Evolutionary conservation across 306 rosid species (phyloP).

Genomic region (Inga leiocalycina): DNA sequence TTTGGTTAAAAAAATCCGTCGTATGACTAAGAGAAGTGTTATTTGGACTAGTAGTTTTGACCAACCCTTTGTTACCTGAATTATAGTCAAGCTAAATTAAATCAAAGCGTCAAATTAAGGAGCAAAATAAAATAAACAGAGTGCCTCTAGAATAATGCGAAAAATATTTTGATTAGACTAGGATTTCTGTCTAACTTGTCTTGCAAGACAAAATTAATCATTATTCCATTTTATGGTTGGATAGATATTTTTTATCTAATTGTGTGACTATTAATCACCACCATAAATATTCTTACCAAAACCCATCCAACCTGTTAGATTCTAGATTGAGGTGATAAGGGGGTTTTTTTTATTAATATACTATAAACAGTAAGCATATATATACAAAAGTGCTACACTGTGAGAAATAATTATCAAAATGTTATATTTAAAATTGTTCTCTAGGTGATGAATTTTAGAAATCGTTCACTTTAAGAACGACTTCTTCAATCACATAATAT

Average conservation of each 20-base stretch:
- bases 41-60: background rate
- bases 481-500: no score
- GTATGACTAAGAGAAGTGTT: background rate
- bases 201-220: background rate
- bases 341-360: background rate
- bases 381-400: no score
- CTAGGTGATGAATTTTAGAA: no score
- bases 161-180: background rate
- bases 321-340: background rate
- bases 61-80: background rate
- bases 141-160: background rate
- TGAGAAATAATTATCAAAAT: no score
- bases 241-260: background rate
- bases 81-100: background rate
- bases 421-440: no score
- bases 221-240: background rate
- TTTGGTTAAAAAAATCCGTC: background rate
- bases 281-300: background rate
- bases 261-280: background rate
- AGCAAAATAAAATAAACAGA: background rate
- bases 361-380: no score
- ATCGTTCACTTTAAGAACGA: no score
- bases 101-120: background rate
- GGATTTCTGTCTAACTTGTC: background rate
- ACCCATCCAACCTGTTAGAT: background rate